Evolutionary conservation across 2,329 filamentous ascomycete species (phyloP).

Genomic region (Eurotiales sp.): DNA sequence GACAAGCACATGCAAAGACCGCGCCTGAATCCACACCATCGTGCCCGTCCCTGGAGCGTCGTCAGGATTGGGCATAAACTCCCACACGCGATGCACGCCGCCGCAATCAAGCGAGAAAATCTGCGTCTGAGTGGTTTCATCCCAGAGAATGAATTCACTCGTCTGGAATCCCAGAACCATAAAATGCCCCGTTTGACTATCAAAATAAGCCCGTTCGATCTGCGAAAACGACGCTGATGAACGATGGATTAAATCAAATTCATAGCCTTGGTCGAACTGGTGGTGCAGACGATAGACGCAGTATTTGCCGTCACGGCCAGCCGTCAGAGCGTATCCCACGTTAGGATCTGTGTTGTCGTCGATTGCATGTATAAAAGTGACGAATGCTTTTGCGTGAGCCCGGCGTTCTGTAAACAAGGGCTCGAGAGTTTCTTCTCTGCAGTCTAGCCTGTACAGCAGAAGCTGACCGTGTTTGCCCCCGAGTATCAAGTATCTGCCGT

Average conservation of each 20-base stretch:
- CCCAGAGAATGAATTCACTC: constrained; percentile 76
- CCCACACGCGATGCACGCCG: constrained; percentile 76
- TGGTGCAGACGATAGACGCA: constrained; percentile 54
- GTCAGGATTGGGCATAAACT: constrained; percentile 42
- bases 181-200: constrained; percentile 50
- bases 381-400: constrained; percentile 56
- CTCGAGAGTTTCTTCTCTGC: constrained; percentile 18
- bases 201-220: constrained; percentile 69
- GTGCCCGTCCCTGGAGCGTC: constrained; percentile 34
- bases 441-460: constrained; percentile 41
- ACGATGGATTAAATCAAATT: constrained; percentile 59
- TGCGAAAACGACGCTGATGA: constrained; percentile 67
- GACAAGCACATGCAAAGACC: constrained; percentile 47
- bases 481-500: constrained; percentile 41
- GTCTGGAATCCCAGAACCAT: constrained; percentile 77
- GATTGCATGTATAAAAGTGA: constrained; percentile 58
- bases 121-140: constrained; percentile 67
- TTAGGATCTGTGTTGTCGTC: constrained; percentile 15
- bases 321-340: constrained; percentile 57
- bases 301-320: constrained; percentile 72
- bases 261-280: constrained; percentile 15
- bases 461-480: constrained; percentile 57
- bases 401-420: constrained; percentile 24
- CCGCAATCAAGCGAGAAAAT: constrained; percentile 74
- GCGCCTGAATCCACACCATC: constrained; percentile 70